Conservation (phyloP, 2,329 filamentous ascomycete genomes). For the Alternaria metachromatica region DNA sequence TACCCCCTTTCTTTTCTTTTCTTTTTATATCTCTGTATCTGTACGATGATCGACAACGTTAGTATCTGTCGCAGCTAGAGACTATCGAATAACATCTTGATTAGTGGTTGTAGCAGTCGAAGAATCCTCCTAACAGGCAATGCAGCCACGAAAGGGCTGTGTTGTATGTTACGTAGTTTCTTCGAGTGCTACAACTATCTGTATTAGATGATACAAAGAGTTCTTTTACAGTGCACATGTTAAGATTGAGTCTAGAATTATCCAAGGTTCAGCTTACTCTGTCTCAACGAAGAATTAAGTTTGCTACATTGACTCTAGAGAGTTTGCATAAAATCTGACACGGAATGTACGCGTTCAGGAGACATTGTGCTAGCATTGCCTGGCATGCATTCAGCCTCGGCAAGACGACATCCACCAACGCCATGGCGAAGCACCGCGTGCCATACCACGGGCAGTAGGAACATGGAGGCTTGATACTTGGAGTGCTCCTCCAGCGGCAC, state of each 20-base stretch:
- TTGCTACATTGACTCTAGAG: not conserved
- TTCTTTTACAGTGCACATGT: not conserved
- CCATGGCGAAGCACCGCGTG: not conserved
- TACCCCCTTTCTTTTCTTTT: slow-evolving; percentile 22
- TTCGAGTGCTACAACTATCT: not conserved
- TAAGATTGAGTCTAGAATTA: not conserved
- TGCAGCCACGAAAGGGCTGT: not conserved
- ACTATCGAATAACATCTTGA: not conserved
- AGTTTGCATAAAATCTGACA: not conserved
- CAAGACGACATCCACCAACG: not conserved
- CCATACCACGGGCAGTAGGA: not conserved
- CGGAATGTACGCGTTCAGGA: not conserved
- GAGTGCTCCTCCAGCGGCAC: slow-evolving; percentile 22
- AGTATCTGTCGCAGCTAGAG: slow-evolving; percentile 1
- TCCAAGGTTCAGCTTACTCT: not conserved
- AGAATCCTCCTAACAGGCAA: not conserved
- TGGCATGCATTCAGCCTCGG: slow-evolving; percentile 8
- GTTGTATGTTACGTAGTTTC: not conserved
- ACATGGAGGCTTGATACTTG: slow-evolving; percentile 8
- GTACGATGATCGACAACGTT: slow-evolving; percentile 6
- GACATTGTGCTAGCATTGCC: not conserved
- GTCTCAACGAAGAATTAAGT: not conserved
- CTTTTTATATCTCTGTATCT: slow-evolving; percentile 18
- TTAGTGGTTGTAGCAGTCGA: not conserved
- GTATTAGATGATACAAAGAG: not conserved